phyloP scores from a whole-genome alignment of 2,329 filamentous ascomycete genomes.

The Massarina eburnea region DNA sequence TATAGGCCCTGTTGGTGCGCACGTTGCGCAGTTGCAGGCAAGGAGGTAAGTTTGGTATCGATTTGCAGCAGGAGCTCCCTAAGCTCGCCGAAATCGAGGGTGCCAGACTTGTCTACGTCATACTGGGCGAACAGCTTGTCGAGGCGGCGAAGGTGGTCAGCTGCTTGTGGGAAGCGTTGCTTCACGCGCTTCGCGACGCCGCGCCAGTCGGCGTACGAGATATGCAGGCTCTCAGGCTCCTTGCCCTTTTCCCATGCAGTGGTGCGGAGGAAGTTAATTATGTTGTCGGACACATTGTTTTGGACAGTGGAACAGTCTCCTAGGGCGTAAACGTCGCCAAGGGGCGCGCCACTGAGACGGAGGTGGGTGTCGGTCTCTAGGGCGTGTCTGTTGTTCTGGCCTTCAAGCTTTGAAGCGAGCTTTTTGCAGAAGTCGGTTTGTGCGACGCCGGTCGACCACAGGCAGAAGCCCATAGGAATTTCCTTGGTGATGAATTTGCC shows the following conservation, averaged over 20 bases:
- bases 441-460: constrained; percentile 95
- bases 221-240: constrained; percentile 82
- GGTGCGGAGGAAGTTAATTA: constrained; percentile 84
- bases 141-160: constrained; percentile 81
- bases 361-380: constrained; percentile 94
- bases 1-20: constrained; percentile 96
- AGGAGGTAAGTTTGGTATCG: constrained; percentile 88
- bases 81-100: constrained; percentile 90
- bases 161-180: constrained; percentile 87
- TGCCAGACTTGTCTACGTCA: constrained; percentile 89
- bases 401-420: constrained; percentile 73
- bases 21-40: constrained; percentile 93
- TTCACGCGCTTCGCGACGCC: constrained; percentile 79
- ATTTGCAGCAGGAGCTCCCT: constrained; percentile 87
- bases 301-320: constrained; percentile 96
- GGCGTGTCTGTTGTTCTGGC: constrained; percentile 85
- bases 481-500: constrained; percentile 84
- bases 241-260: constrained; percentile 90
- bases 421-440: constrained; percentile 79
- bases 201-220: constrained; percentile 88
- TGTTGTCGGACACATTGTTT: constrained; percentile 92
- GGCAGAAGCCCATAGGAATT: constrained; percentile 90
- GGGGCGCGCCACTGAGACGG: constrained; percentile 80
- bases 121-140: constrained; percentile 91
- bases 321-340: constrained; percentile 95